These are phyloP conservation scores for Pseudozyma sp. DNA, from an alignment of 1,284 basidiomycete species.

Conservation along the genomic window DNA sequence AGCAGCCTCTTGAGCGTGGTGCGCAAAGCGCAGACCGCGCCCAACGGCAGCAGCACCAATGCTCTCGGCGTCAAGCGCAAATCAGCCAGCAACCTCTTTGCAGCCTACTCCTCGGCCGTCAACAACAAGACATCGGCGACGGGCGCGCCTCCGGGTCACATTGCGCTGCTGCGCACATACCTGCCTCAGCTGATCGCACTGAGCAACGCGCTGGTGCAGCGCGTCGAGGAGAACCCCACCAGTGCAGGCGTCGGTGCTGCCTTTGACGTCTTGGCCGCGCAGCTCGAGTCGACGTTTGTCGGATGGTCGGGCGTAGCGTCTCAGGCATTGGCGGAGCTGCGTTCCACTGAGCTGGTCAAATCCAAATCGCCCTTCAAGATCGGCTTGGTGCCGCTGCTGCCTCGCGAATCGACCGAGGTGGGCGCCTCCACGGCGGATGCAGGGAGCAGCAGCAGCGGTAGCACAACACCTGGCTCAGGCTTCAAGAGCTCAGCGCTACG, in stretches of 20 bases:
- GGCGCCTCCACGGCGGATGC: conserved; percentile 23
- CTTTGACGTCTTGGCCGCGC: conserved; percentile 49
- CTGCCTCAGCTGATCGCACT: conserved; percentile 64
- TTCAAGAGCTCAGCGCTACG: conserved; percentile 17
- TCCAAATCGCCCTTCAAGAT: conserved; percentile 54
- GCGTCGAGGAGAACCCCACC: conserved; percentile 64
- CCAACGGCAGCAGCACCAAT: conserved; percentile 14
- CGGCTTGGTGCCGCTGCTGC: conserved; percentile 51
- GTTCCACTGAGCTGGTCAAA: conserved; percentile 53
- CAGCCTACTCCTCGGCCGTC: conserved; percentile 35
- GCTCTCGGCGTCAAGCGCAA: conserved; percentile 33
- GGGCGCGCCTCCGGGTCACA: conserved; percentile 37
- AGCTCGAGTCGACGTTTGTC: conserved; percentile 64
- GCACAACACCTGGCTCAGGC: conserved; percentile 22
- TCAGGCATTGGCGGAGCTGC: conserved; percentile 26
- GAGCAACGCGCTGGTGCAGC: conserved; percentile 60
- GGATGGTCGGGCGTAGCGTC: conserved; percentile 53
- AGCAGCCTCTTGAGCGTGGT: conserved; percentile 59
- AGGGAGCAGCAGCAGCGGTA: conserved; percentile 17
- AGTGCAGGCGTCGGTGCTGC: conserved; percentile 63
- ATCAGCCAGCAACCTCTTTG: conserved; percentile 31
- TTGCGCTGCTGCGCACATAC: conserved; percentile 53
- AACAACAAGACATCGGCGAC: conserved; percentile 12
- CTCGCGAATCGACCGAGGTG: conserved; percentile 31
- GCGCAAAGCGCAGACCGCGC: conserved; percentile 30